These are phyloP conservation scores for Chlorella variabilis DNA, from an alignment of 163 green algal genomes.

Conservation along the genomic window DNA sequence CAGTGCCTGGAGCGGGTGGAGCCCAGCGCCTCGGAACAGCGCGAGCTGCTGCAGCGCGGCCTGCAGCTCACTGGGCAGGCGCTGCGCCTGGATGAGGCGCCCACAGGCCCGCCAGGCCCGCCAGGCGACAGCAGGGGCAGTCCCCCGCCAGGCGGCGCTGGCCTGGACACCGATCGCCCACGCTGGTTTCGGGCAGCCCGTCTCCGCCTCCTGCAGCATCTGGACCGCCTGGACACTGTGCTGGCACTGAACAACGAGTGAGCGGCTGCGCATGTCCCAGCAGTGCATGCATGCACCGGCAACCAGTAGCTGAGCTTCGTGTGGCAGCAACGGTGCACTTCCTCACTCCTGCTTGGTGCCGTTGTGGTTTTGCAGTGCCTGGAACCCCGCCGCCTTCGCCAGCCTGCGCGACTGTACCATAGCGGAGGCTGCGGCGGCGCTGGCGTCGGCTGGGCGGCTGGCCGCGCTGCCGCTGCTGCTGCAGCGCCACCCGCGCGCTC, in stretches of 20 bases:
- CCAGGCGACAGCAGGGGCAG: neutral
- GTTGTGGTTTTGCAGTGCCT: neutral
- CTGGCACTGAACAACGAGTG: conserved; percentile 27
- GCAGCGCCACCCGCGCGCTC: conserved; percentile 21
- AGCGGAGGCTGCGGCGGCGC: conserved; percentile 1
- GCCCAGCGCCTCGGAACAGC: neutral
- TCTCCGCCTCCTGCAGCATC: conserved; percentile 41
- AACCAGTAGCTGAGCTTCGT: neutral
- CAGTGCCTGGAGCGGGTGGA: conserved; percentile 4
- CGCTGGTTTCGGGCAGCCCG: conserved; percentile 7
- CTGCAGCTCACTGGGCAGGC: neutral
- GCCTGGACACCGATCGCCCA: neutral
- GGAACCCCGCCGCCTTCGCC: conserved; percentile 10
- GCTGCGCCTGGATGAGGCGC: neutral
- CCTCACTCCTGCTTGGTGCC: neutral
- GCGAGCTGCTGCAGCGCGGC: neutral
- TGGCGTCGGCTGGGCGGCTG: conserved; percentile 10
- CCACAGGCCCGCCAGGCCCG: neutral
- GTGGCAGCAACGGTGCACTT: no score
- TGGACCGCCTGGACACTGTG: conserved; percentile 31
- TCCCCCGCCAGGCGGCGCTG: neutral
- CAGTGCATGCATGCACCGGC: neutral
- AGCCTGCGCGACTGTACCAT: conserved; percentile 10
- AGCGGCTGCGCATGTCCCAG: neutral
- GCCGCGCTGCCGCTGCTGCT: conserved; percentile 36